These are phyloP conservation scores for Aspergillus piperis DNA, from an alignment of 2,329 filamentous ascomycete species.

Conservation along the genomic window DNA sequence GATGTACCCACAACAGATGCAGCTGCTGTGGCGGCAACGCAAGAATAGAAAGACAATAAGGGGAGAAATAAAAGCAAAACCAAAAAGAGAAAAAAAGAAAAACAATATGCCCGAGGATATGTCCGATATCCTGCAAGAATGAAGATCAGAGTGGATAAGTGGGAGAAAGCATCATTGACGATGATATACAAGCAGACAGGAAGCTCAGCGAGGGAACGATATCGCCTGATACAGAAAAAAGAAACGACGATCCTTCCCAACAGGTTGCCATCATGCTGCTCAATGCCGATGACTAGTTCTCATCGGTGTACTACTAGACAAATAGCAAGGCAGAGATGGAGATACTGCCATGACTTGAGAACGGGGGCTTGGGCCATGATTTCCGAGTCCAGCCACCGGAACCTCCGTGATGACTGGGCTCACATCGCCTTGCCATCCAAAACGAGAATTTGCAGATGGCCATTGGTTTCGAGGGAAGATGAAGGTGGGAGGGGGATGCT, in stretches of 20 bases:
- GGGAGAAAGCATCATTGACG: conserved; percentile 19
- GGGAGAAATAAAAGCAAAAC: background rate
- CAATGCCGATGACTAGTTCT: conserved; percentile 7
- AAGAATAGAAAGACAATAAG: conserved; percentile 18
- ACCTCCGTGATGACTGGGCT: conserved; percentile 17
- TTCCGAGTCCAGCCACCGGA: conserved; percentile 17
- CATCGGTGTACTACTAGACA: conserved; percentile 9
- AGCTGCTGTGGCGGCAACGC: conserved; percentile 16
- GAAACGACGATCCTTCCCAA: conserved; percentile 20
- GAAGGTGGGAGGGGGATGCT: conserved; percentile 9
- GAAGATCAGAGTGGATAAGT: conserved; percentile 12
- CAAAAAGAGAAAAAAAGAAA: conserved; percentile 8
- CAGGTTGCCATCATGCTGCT: background rate
- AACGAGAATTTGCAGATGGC: conserved; percentile 6
- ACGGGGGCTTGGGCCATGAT: conserved; percentile 15
- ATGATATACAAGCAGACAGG: conserved; percentile 21
- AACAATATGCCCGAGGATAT: conserved; percentile 22
- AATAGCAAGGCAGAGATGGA: conserved; percentile 13
- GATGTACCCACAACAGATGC: conserved; percentile 9
- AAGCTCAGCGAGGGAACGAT: conserved; percentile 21
- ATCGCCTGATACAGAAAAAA: conserved; percentile 20
- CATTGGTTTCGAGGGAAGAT: conserved; percentile 13
- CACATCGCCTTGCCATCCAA: conserved; percentile 17
- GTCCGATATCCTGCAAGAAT: conserved; percentile 24
- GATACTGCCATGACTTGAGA: conserved; percentile 12